A percentile compares a stretch with the other conserved stretches of the same genome.
phyloP scores from a whole-genome alignment of 1,139 yeast species.

The Chernovozyma sophiae-reginae region DNA sequence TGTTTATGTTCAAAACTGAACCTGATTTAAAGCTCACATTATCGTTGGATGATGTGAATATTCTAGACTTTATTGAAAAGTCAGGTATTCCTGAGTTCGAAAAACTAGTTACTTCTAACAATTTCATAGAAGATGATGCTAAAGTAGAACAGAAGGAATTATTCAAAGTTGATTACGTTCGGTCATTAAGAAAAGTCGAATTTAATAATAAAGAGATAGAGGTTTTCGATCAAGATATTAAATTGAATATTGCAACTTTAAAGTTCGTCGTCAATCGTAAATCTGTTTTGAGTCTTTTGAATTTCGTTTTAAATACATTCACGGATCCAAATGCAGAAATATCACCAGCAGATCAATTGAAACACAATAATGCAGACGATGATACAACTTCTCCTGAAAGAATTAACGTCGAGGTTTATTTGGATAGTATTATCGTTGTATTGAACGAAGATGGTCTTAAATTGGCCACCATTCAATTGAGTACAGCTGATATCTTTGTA shows the following conservation, averaged over 20 bases:
- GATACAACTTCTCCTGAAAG: slow-evolving; percentile 63
- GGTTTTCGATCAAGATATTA: slow-evolving; percentile 73
- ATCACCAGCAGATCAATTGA: slow-evolving; percentile 62
- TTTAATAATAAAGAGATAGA: slow-evolving; percentile 56
- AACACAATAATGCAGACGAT: slow-evolving; percentile 57
- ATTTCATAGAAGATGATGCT: slow-evolving; percentile 28
- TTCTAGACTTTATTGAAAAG: slow-evolving; percentile 73
- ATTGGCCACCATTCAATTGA: slow-evolving; percentile 72
- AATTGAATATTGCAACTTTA: slow-evolving; percentile 76
- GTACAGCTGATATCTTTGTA: slow-evolving; percentile 67
- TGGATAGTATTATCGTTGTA: slow-evolving; percentile 72
- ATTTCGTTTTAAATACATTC: slow-evolving; percentile 81
- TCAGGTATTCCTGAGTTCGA: slow-evolving; percentile 63
- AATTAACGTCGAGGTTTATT: slow-evolving; percentile 61
- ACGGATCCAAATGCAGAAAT: slow-evolving; percentile 74
- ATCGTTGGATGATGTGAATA: slow-evolving; percentile 56
- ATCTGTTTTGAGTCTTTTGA: slow-evolving; percentile 72
- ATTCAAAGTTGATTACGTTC: slow-evolving; percentile 57
- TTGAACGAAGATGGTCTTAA: slow-evolving; percentile 82
- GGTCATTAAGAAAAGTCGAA: slow-evolving; percentile 60
- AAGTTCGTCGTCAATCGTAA: slow-evolving; percentile 73
- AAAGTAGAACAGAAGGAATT: slow-evolving; percentile 40
- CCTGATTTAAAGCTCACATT: slow-evolving; percentile 66
- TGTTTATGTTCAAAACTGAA: slow-evolving; percentile 58
- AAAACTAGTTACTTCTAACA: slow-evolving; percentile 66